A percentile compares a stretch with the other conserved stretches of the same genome.
phyloP scores from a whole-genome alignment of 495 filamentous ascomycete species.

The Clavariopsis aquatica region DNA sequence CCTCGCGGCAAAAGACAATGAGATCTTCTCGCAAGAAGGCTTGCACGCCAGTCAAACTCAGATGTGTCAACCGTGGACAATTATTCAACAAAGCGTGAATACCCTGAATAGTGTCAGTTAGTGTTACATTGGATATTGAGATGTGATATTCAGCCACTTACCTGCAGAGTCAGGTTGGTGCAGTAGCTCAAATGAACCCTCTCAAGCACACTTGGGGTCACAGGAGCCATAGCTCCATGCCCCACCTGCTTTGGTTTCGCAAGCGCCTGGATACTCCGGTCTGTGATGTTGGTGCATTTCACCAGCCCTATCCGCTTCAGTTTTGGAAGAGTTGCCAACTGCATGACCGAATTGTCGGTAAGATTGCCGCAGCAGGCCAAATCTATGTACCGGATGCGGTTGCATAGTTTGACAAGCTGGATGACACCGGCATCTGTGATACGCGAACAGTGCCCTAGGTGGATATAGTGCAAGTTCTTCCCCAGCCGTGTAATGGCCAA shows the following conservation, averaged over 20 bases:
- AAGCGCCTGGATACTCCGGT: conserved; percentile 81
- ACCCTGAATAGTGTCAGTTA: conserved; percentile 59
- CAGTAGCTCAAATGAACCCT: conserved; percentile 98
- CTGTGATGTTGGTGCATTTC: conserved; percentile 87
- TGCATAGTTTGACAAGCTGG: conserved; percentile 79
- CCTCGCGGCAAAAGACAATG: conserved; percentile 78
- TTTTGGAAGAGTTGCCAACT: conserved; percentile 85
- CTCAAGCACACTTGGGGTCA: conserved; percentile 68
- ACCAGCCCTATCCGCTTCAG: conserved; percentile 91
- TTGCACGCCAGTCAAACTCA: conserved; percentile 93
- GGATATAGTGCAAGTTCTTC: conserved; percentile 95
- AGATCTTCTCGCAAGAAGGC: conserved; percentile 77
- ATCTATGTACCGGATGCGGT: conserved; percentile 95
- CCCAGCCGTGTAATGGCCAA: conserved; percentile 80
- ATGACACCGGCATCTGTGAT: conserved; percentile 88
- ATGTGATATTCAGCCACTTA: conserved; percentile 50
- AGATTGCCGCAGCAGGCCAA: conserved; percentile 90
- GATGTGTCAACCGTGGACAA: conserved; percentile 89
- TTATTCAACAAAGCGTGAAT: conserved; percentile 86
- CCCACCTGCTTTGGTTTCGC: conserved; percentile 57
- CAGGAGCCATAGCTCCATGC: conserved; percentile 47
- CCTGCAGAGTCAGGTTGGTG: conserved; percentile 72
- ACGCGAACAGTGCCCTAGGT: conserved; percentile 87
- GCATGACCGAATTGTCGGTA: conserved; percentile 82
- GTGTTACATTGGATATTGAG: background rate